Percentiles rank a stretch among this genome's conserved stretches.
These are phyloP conservation scores for Melampsora larici-populina DNA, from an alignment of 1,284 basidiomycete genomes.

Conservation along the genomic window DNA sequence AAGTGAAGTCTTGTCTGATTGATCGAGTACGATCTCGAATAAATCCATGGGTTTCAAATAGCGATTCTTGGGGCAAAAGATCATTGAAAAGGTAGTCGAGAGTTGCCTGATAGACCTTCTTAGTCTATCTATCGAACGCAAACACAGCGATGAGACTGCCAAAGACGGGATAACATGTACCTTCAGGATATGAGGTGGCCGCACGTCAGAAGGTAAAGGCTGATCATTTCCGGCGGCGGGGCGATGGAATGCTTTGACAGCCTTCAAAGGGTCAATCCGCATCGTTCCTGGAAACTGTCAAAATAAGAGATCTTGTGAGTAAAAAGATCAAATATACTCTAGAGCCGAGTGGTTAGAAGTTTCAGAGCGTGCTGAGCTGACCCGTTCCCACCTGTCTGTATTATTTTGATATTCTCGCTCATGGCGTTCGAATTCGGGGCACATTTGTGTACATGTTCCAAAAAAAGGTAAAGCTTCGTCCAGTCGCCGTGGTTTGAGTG, in stretches of 20 bases:
- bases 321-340: neutral
- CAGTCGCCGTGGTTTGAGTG: slow-evolving; percentile 69
- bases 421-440: slow-evolving; percentile 86
- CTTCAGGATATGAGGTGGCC: slow-evolving; percentile 78
- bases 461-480: slow-evolving; percentile 83
- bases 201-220: slow-evolving; percentile 81
- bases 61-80: slow-evolving; percentile 67
- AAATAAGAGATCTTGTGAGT: slow-evolving; percentile 51
- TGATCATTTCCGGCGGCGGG: slow-evolving; percentile 80
- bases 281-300: slow-evolving; percentile 55
- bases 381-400: slow-evolving; percentile 79
- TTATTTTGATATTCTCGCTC: slow-evolving; percentile 85
- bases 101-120: slow-evolving; percentile 62
- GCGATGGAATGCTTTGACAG: slow-evolving; percentile 92
- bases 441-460: slow-evolving; percentile 90
- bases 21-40: slow-evolving; percentile 87
- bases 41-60: slow-evolving; percentile 73
- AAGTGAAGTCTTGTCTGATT: slow-evolving; percentile 88
- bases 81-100: slow-evolving; percentile 87
- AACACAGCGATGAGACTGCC: slow-evolving; percentile 45
- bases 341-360: no score
- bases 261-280: slow-evolving; percentile 75
- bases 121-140: slow-evolving; percentile 7
- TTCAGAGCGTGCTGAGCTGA: slow-evolving; percentile 56
- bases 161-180: slow-evolving; percentile 54